phyloP scores from a whole-genome alignment of 2,329 filamentous ascomycete species.

The Stagonosporopsis vannaccii region DNA sequence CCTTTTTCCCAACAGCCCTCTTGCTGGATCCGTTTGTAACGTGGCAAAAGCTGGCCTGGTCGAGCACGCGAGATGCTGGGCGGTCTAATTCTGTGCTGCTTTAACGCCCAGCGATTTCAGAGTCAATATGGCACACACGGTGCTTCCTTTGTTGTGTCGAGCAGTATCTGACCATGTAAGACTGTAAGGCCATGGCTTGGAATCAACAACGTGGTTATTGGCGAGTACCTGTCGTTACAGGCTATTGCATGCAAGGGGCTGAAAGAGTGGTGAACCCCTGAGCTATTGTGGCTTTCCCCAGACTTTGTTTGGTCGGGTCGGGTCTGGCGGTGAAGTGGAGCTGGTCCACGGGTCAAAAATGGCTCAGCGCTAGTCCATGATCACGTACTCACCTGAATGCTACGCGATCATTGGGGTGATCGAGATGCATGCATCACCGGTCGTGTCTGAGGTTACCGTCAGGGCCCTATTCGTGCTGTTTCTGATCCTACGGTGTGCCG shows the following conservation, averaged over 20 bases:
- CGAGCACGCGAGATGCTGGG: conserved; percentile 10
- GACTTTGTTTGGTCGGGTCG: conserved; percentile 34
- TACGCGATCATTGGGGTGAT: conserved; percentile 39
- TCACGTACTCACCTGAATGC: conserved; percentile 27
- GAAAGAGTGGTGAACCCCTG: conserved; percentile 36
- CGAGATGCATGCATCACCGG: conserved; percentile 43
- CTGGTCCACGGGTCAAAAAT: conserved; percentile 34
- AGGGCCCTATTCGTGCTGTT: conserved; percentile 38
- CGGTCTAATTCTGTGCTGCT: conserved; percentile 18
- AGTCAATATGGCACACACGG: conserved; percentile 17
- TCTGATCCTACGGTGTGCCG: conserved; percentile 42
- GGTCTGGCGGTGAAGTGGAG: conserved; percentile 45
- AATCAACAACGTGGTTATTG: conserved; percentile 15
- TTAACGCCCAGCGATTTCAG: conserved; percentile 13
- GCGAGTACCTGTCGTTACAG: conserved; percentile 24
- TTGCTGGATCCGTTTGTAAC: conserved; percentile 19
- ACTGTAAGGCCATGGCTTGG: conserved; percentile 1
- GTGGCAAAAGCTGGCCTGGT: conserved; percentile 32
- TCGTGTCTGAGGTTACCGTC: conserved; percentile 38
- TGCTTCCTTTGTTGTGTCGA: conserved; percentile 21
- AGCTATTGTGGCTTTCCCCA: conserved; percentile 37
- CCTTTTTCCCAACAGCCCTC: conserved; percentile 19
- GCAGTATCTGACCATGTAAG: conserved; percentile 10
- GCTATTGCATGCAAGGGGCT: conserved; percentile 29
- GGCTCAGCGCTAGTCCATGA: conserved; percentile 39